A percentile compares a stretch with the other conserved stretches of the same genome.
Evolutionary conservation across 352 stramenopile species (phyloP).

Genomic region (Phytophthora citricola): DNA sequence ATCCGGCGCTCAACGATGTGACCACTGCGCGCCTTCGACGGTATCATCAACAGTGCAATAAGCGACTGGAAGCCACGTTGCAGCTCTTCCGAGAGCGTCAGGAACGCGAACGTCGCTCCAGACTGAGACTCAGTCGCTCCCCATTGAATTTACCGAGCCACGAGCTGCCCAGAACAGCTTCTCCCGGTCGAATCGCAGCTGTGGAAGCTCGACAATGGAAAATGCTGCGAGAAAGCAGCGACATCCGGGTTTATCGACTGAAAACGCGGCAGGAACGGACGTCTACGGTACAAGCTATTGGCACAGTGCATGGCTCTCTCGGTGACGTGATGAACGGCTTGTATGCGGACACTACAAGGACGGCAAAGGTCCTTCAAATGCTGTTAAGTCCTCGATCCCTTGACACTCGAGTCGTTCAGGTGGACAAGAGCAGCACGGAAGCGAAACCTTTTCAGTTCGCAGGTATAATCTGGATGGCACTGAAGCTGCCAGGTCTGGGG

Average conservation of each 20-base stretch:
- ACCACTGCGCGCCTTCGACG: constrained; percentile 46
- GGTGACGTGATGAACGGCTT: constrained; percentile 80
- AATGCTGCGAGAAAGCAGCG: constrained; percentile 62
- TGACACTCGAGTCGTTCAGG: constrained; percentile 68
- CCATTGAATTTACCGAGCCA: constrained; percentile 16
- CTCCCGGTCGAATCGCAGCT: constrained; percentile 3
- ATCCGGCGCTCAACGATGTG: constrained; percentile 43
- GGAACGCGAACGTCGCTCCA: constrained; percentile 41
- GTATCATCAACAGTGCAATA: constrained; percentile 61
- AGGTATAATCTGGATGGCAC: constrained; percentile 73
- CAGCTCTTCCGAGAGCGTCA: constrained; percentile 55
- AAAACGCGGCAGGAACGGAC: constrained; percentile 50
- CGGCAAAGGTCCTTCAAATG: constrained; percentile 64
- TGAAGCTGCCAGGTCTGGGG: constrained; percentile 58
- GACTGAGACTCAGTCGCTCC: constrained; percentile 14
- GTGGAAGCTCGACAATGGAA: constrained; percentile 60
- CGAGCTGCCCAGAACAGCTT: constrained; percentile 6
- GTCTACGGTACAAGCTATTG: constrained; percentile 62
- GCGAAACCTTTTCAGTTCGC: constrained; percentile 74
- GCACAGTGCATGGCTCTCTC: constrained; percentile 67
- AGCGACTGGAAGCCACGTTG: constrained; percentile 49
- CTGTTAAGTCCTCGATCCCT: constrained; percentile 65
- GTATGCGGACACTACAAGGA: constrained; percentile 78
- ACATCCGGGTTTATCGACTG: constrained; percentile 68
- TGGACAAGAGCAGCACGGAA: constrained; percentile 68